Percentiles rank a stretch among this genome's conserved stretches.
phyloP scores from a whole-genome alignment of 1,284 basidiomycete species.

The Papiliotrema flavescens region DNA sequence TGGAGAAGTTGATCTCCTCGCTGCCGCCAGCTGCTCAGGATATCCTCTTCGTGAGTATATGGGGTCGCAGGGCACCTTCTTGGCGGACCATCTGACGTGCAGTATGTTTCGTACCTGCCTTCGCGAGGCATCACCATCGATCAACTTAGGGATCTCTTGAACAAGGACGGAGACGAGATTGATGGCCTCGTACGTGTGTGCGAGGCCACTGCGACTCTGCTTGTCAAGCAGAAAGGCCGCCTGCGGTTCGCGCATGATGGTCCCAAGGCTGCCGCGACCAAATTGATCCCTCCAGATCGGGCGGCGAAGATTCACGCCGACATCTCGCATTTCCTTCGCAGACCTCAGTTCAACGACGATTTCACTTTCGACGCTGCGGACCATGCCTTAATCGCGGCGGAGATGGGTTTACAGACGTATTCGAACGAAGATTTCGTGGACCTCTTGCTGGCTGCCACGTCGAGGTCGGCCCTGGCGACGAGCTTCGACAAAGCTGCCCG shows the following conservation, averaged over 20 bases:
- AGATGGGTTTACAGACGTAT: constrained; percentile 1
- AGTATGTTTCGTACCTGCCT: constrained; percentile 33
- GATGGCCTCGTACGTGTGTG: constrained; percentile 14
- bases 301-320: constrained; percentile 13
- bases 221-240: constrained; percentile 3
- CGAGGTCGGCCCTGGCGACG: constrained; percentile 13
- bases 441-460: constrained; percentile 19
- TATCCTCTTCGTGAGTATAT: constrained; percentile 21
- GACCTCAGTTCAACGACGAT: constrained; percentile 13
- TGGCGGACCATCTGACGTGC: not conserved
- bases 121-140: constrained; percentile 22
- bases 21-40: constrained; percentile 19
- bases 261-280: constrained; percentile 32
- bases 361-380: constrained; percentile 36
- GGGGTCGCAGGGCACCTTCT: too few relatives aligned
- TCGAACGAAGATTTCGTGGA: constrained; percentile 10
- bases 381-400: constrained; percentile 19
- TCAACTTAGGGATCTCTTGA: constrained; percentile 17
- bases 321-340: constrained; percentile 22
- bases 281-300: constrained; percentile 18
- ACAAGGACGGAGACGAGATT: constrained; percentile 8
- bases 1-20: constrained; percentile 18
- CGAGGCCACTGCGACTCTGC: constrained; percentile 12
- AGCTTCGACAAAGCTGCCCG: constrained; percentile 19
- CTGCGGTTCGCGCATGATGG: constrained; percentile 39